These are phyloP conservation scores for Pythium aphanidermatum DNA, from an alignment of 352 stramenopile species.

Conservation along the genomic window DNA sequence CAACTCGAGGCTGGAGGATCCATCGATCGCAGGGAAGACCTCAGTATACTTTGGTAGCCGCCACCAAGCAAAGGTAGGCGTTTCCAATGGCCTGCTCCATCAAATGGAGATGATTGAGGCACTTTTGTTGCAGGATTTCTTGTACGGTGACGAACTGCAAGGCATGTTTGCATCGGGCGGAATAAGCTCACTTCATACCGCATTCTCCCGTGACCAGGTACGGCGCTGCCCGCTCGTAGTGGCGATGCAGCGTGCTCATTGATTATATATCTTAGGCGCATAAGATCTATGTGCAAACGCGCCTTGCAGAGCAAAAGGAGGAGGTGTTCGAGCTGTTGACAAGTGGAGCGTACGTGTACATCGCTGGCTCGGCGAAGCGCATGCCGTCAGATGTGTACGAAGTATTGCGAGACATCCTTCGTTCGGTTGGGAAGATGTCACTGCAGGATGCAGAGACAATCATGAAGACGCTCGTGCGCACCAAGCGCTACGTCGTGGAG, in stretches of 20 bases:
- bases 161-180: slow-evolving; percentile 35
- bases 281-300: slow-evolving; percentile 92
- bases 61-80: slow-evolving; percentile 58
- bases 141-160: slow-evolving; percentile 79
- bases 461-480: slow-evolving; percentile 68
- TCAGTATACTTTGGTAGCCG: slow-evolving; percentile 89
- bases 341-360: slow-evolving; percentile 66
- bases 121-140: slow-evolving; percentile 81
- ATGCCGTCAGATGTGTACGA: slow-evolving; percentile 92
- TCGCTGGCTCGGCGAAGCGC: slow-evolving; percentile 87
- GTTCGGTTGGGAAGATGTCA: slow-evolving; percentile 62
- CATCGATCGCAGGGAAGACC: slow-evolving; percentile 18
- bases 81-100: not conserved
- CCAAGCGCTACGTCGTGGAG: slow-evolving; percentile 82
- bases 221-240: not conserved
- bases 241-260: not conserved
- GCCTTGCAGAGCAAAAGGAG: slow-evolving; percentile 77
- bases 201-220: slow-evolving; percentile 89
- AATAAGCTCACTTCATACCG: slow-evolving; percentile 73
- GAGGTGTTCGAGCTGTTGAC: slow-evolving; percentile 63
- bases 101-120: not conserved
- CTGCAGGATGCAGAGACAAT: slow-evolving; percentile 55
- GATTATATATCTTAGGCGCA: slow-evolving; percentile 28
- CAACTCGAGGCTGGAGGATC: slow-evolving; percentile 16
- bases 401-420: slow-evolving; percentile 81